Percentiles rank a stretch among this genome's conserved stretches.
Conservation (phyloP, 2,329 filamentous ascomycete genomes). For the Podosphaera fusca region DNA sequence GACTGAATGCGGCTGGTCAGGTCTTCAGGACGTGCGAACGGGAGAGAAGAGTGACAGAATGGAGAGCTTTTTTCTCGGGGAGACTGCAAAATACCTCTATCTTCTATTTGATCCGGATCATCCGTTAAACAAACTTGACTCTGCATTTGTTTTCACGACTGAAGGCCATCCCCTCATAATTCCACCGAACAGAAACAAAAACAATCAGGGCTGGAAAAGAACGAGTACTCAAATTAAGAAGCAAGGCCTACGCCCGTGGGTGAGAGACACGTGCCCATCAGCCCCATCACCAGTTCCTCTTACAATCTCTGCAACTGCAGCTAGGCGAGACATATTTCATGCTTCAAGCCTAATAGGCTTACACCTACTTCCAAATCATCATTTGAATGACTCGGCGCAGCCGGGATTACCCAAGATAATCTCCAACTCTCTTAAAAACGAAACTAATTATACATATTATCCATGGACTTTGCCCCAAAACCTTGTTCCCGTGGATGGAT, state of each 20-base stretch:
- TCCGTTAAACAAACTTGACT: constrained; percentile 68
- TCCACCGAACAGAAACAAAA: constrained; percentile 25
- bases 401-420: neutral
- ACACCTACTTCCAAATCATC: constrained; percentile 48
- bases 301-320: constrained; percentile 56
- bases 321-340: constrained; percentile 65
- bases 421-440: constrained; percentile 9
- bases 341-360: constrained; percentile 67
- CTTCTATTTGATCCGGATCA: constrained; percentile 71
- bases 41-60: constrained; percentile 83
- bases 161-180: constrained; percentile 87
- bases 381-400: constrained; percentile 13
- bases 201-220: constrained; percentile 3
- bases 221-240: neutral
- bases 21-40: constrained; percentile 57
- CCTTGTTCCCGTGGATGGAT: constrained; percentile 53
- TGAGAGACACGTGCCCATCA: constrained; percentile 38
- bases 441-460: constrained; percentile 63
- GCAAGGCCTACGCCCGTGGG: constrained; percentile 6
- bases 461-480: constrained; percentile 74
- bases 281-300: constrained; percentile 37
- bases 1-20: constrained; percentile 82
- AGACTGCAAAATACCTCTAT: constrained; percentile 91
- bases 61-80: constrained; percentile 96
- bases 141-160: constrained; percentile 79